Evolutionary conservation across 2,329 filamentous ascomycete species (phyloP).

Genomic region (Fusarium subtropicale): DNA sequence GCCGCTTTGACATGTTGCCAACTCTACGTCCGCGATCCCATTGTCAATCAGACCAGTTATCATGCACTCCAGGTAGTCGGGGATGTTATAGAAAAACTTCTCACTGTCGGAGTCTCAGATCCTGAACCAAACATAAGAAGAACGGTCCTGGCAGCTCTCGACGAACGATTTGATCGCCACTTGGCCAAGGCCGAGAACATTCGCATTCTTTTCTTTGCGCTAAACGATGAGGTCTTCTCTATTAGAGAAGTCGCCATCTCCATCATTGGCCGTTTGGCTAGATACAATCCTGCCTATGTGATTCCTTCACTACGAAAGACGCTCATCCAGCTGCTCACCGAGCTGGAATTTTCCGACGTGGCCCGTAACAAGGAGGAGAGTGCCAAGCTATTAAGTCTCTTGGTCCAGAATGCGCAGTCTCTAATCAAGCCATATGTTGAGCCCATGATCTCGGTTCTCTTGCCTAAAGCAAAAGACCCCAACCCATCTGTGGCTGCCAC

Average conservation of each 20-base stretch:
- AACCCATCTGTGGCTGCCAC: conserved; percentile 92
- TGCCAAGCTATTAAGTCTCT: conserved; percentile 88
- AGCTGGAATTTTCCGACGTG: conserved; percentile 95
- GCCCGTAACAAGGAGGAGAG: conserved; percentile 96
- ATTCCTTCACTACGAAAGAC: conserved; percentile 96
- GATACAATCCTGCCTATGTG: conserved; percentile 95
- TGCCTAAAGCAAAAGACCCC: conserved; percentile 88
- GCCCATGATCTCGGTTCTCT: conserved; percentile 92
- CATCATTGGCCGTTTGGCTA: conserved; percentile 92
- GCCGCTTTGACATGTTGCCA: conserved; percentile 98
- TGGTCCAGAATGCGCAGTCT: conserved; percentile 91
- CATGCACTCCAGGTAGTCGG: conserved; percentile 97
- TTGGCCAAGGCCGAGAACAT: conserved; percentile 99
- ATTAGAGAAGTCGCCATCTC: conserved; percentile 95
- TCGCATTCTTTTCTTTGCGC: conserved; percentile 90
- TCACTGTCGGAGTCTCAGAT: conserved; percentile 95
- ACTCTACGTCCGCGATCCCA: conserved; percentile 94
- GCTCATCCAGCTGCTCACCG: conserved; percentile 93
- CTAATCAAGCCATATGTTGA: conserved; percentile 97
- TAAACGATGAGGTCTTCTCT: conserved; percentile 93
- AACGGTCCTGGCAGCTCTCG: conserved; percentile 88
- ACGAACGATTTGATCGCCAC: conserved; percentile 94
- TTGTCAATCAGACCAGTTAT: conserved; percentile 96
- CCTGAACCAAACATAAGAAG: conserved; percentile 87
- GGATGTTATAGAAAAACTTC: conserved; percentile 95